Evolutionary conservation across 305 asterid genomes (phyloP).

Genomic region (Fraxinus angustifolia): DNA sequence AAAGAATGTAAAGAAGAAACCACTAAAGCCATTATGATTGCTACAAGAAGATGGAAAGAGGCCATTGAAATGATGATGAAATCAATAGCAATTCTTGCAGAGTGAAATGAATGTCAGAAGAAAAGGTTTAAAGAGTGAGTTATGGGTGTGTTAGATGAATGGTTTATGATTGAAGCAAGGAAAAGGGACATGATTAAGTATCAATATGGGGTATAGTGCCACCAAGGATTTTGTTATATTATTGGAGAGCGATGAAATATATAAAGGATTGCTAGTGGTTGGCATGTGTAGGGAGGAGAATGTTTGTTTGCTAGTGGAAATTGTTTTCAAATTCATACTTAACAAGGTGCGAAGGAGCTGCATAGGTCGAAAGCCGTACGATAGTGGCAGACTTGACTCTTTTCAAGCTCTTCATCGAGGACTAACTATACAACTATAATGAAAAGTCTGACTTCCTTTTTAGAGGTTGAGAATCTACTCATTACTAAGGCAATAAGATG

Average conservation of each 20-base stretch:
- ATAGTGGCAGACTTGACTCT: neutral
- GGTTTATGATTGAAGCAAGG: slow-evolving; percentile 9
- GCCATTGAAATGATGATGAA: slow-evolving; percentile 53
- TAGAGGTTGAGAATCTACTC: neutral
- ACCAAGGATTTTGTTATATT: slow-evolving; percentile 21
- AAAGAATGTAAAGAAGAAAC: slow-evolving; percentile 30
- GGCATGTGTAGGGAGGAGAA: slow-evolving; percentile 35
- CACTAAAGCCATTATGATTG: slow-evolving; percentile 25
- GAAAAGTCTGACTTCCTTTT: neutral
- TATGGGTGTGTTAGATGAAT: slow-evolving; percentile 3
- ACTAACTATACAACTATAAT: neutral
- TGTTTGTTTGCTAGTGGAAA: slow-evolving; percentile 29
- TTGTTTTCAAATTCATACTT: slow-evolving; percentile 10
- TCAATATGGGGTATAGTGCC: slow-evolving; percentile 45
- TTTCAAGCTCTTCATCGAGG: neutral
- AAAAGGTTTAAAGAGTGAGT: slow-evolving; percentile 14
- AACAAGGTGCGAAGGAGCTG: neutral
- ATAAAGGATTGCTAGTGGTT: slow-evolving; percentile 36
- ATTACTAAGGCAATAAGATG: neutral
- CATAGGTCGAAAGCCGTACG: neutral
- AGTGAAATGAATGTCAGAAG: neutral
- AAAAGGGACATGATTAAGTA: slow-evolving; percentile 1
- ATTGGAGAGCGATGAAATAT: slow-evolving; percentile 36
- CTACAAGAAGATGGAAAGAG: slow-evolving; percentile 31
- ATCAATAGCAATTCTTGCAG: slow-evolving; percentile 27